Percentiles rank a stretch among this genome's conserved stretches.
Evolutionary conservation across 345 rosid genomes (phyloP).

Genomic region (Combretum micranthum): DNA sequence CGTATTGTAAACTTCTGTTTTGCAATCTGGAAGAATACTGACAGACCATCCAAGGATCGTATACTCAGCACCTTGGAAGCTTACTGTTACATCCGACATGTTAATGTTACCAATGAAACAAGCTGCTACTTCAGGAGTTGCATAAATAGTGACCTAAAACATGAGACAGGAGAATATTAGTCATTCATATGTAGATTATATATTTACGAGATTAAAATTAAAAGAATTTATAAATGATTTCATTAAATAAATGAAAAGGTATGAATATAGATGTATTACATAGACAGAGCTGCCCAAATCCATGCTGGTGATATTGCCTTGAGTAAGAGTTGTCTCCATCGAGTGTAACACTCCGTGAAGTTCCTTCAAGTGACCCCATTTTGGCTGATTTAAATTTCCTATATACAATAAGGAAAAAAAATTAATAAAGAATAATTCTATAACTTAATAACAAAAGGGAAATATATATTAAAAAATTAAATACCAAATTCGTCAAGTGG

Average conservation of each 20-base stretch:
- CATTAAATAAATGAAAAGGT: neutral
- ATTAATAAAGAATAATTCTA: neutral
- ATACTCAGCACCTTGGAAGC: conserved; percentile 33
- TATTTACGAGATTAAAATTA: neutral
- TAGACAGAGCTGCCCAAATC: conserved; percentile 32
- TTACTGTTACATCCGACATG: conserved; percentile 30
- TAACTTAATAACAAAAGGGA: neutral
- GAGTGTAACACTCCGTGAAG: conserved; percentile 48
- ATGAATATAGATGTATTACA: conserved; percentile 13
- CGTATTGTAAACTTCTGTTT: conserved; percentile 47
- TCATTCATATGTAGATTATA: too few species aligned
- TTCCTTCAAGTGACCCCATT: conserved; percentile 71
- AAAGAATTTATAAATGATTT: neutral
- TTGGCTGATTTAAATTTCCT: conserved; percentile 75
- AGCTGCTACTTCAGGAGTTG: conserved; percentile 26
- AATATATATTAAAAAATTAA: neutral
- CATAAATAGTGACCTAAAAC: conserved; percentile 37
- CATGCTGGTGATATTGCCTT: conserved; percentile 29
- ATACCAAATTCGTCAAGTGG: conserved; percentile 49
- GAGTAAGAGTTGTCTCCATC: conserved; percentile 44
- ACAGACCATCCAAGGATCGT: conserved; percentile 68
- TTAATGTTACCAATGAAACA: conserved; percentile 58
- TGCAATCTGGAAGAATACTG: conserved; percentile 57
- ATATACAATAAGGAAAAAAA: neutral
- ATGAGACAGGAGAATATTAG: too few species aligned